Conservation (phyloP, 257 asterid species). For the Salvia rosmarinus region DNA sequence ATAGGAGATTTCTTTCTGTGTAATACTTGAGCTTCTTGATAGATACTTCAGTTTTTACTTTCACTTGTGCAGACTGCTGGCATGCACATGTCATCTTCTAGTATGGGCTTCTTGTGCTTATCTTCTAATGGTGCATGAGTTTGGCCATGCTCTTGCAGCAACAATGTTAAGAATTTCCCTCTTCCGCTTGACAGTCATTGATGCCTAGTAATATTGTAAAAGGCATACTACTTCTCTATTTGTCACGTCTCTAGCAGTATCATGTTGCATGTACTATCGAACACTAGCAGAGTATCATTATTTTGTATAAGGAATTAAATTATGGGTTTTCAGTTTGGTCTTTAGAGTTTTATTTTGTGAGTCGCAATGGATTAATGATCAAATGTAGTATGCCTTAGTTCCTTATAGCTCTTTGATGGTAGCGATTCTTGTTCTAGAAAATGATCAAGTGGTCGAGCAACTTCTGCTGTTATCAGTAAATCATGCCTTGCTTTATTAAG, state of each 20-base stretch:
- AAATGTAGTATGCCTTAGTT: not conserved
- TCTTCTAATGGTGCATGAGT: conserved; percentile 78
- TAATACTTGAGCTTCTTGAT: conserved; percentile 10
- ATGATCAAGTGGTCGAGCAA: not conserved
- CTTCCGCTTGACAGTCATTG: conserved; percentile 22
- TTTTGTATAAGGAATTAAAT: conserved; percentile 5
- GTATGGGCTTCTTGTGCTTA: conserved; percentile 63
- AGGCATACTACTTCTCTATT: not conserved
- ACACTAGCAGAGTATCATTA: not conserved
- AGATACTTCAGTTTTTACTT: conserved; percentile 11
- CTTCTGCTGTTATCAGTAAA: not conserved
- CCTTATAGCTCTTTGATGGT: conserved; percentile 8
- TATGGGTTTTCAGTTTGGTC: not conserved
- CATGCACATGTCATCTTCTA: conserved; percentile 56
- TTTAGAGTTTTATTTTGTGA: not conserved
- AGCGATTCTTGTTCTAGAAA: conserved; percentile 3
- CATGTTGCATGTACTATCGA: not conserved
- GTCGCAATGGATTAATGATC: not conserved
- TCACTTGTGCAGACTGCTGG: conserved; percentile 60
- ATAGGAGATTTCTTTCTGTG: not conserved
- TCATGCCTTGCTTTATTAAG: conserved; percentile 11
- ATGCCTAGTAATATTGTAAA: not conserved
- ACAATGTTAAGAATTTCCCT: conserved; percentile 67
- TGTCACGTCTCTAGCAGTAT: conserved; percentile 9
- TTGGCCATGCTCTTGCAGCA: conserved; percentile 95